Evolutionary conservation across 2,329 filamentous ascomycete species (phyloP), one percentile per base, ranked within the genome.

Genomic region (Neofusicoccum sp.): DNA sequence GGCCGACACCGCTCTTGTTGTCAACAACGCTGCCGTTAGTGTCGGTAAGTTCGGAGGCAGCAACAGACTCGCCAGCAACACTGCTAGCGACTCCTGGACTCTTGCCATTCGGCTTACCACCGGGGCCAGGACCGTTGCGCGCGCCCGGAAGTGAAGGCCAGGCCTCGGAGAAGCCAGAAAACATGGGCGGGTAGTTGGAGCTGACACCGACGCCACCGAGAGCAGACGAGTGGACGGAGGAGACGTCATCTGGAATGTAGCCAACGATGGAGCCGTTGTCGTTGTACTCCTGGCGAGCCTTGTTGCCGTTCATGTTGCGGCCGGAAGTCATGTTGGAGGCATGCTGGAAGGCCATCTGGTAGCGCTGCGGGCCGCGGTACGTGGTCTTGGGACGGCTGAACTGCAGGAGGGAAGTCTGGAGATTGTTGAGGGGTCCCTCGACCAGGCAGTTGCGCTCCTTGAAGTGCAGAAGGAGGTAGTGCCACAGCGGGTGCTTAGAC

Each of bases 401-500:
- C 71, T 99, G 95, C 65, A 98, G 84, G 49, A 99, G 83, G 11
- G 93, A 97, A 28, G 92, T 89, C 75, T 98, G 95, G n/a, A 99
- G 82, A 72, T 99, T 99, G 64, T 89, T 95, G 65, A 99, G 81
- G 20, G 95, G 93, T 0, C 95, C 95, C 74, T 99, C 95, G 5
- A 99, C 95, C 11, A 99, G 85, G 73, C 93, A 98, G 70, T 96
- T 96, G 68, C 87, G 88, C 73, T 98, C 93, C 80, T 98, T 98
- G 84, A 97, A 99, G 75, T 99, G 95, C 40, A 93, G 84, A 36
- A 99, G 82, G 28, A 99, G 85, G 70, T 93, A 93, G 74, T 99
- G 95, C 95, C 95, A 99, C 40, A 99, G 82, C 64, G 96, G 95
- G 73, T 99, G 95, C 81, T 99, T 99, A 41, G 93, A 95, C 44